Conservation (phyloP, 2,329 filamentous ascomycete genomes). For the Scedosporium dehoogii region DNA sequence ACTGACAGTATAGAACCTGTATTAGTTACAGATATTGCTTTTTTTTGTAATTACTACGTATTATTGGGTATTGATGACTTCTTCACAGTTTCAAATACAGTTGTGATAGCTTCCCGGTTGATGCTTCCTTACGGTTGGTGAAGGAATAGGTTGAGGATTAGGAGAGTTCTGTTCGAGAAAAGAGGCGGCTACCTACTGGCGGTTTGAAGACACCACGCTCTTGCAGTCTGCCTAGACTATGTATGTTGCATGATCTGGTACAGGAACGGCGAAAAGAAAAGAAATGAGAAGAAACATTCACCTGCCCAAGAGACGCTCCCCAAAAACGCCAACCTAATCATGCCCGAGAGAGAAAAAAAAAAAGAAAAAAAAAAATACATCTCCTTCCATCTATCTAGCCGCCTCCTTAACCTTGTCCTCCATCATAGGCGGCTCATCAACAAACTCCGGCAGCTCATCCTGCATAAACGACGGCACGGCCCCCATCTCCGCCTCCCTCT, state of each 20-base stretch:
- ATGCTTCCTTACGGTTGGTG: too few species aligned
- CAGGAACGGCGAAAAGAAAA: neutral
- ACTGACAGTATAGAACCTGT: neutral
- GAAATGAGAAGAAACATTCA: neutral
- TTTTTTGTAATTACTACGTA: neutral
- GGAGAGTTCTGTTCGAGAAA: too few species aligned
- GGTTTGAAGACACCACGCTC: too few species aligned
- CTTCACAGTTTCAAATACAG: too few species aligned
- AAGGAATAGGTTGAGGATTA: too few species aligned
- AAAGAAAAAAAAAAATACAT: neutral
- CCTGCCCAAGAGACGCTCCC: neutral
- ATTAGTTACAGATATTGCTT: neutral
- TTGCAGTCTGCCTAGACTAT: neutral
- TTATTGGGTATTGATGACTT: neutral
- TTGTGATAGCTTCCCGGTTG: too few species aligned
- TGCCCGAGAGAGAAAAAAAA: neutral
- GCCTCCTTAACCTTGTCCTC: constrained; percentile 73
- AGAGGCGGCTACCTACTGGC: too few species aligned
- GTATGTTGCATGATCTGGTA: neutral
- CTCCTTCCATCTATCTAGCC: constrained; percentile 35
- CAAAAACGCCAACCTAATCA: neutral
- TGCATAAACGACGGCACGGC: constrained; percentile 78
- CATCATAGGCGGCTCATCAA: constrained; percentile 77
- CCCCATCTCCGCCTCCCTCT: constrained; percentile 46
- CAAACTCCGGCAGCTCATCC: constrained; percentile 81